Base-by-base conservation (phyloP, 2,329 filamentous ascomycete genomes). In the Epichloe uncinata region DNA sequence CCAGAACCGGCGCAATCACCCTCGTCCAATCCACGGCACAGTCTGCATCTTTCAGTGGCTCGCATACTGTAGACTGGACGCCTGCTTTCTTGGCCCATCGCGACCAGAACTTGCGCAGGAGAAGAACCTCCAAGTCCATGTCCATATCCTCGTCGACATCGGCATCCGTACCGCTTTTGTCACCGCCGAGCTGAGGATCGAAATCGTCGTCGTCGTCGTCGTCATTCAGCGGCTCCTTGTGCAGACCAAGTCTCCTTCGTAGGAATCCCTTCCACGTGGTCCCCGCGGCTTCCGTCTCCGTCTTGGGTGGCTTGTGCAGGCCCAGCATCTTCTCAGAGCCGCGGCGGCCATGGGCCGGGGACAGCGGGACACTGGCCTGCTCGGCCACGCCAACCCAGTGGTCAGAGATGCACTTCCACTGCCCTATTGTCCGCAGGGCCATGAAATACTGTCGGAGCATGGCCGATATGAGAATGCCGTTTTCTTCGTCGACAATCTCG, bases 391-490 rank as follows among this genome's bases (percentile, higher is more conserved):
- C 63, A 22, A 70, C 67, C 82, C 87, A 94, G 61, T 87, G 82
- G 1, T 75, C 70, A 13, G 82, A 78, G 71, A 85, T 85, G 51
- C 81, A 74, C 52, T 78, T 81, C 89, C 89, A 95, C 58, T 80
- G 79, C 16, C 87, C 86, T 26, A 95, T 69, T 1, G 90, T 84
- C 50, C 87, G 86, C 42, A 95, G 73, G 6, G 82, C 85, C 76
- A 95, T 84, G 66, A 95, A 95, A 66, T 95, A 95, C 63, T 95
- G 89, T 12, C 89, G 80, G 18, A 96, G 73, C 63, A 96, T 82
- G 61, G 85, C 87, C 45, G 85, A 89, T 58, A 95, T 87, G 50
- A 95, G 73, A 15, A 94, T 82, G 3, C 89, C 90, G 57, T 86
- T 90, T 62, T 96, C 89, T 60, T 95, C 88, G 33, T 81, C 82